Evolutionary conservation across 768 basidiomycete genomes (phyloP).

Genomic region (Boletus rubroflammeus): DNA sequence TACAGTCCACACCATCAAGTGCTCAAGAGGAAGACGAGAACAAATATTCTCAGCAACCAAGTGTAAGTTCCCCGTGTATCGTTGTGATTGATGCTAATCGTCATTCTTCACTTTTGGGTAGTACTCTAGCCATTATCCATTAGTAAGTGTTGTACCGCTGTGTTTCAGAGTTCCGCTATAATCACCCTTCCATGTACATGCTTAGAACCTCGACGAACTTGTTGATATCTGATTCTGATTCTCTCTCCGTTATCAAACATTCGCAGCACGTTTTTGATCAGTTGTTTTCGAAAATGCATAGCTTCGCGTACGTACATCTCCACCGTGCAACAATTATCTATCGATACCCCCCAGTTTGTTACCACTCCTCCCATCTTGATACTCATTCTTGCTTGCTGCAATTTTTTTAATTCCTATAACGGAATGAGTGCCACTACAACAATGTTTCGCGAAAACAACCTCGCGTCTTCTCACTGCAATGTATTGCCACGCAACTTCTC

Average conservation of each 20-base stretch:
- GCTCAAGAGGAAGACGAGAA: neutral
- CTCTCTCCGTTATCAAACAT: neutral
- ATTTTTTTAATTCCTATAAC: neutral
- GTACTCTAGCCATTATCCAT: slow-evolving; percentile 24
- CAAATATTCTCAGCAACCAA: slow-evolving; percentile 18
- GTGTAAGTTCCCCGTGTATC: slow-evolving; percentile 4
- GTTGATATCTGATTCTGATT: slow-evolving; percentile 16
- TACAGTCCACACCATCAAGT: neutral
- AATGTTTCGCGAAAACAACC: neutral
- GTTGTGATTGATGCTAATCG: neutral
- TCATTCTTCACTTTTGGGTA: neutral
- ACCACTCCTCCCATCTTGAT: neutral
- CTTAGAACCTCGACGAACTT: slow-evolving; percentile 22
- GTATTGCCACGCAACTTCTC: neutral
- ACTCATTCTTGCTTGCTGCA: neutral
- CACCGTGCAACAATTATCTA: neutral
- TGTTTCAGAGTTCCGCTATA: neutral
- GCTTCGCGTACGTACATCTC: neutral
- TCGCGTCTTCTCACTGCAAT: neutral
- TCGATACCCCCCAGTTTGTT: neutral
- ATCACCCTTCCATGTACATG: neutral
- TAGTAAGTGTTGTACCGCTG: slow-evolving; percentile 13
- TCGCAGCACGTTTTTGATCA: neutral
- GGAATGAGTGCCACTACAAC: neutral
- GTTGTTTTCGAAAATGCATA: neutral